Conservation (phyloP, 2,329 filamentous ascomycete genomes). For the Claviceps spartinae region DNA sequence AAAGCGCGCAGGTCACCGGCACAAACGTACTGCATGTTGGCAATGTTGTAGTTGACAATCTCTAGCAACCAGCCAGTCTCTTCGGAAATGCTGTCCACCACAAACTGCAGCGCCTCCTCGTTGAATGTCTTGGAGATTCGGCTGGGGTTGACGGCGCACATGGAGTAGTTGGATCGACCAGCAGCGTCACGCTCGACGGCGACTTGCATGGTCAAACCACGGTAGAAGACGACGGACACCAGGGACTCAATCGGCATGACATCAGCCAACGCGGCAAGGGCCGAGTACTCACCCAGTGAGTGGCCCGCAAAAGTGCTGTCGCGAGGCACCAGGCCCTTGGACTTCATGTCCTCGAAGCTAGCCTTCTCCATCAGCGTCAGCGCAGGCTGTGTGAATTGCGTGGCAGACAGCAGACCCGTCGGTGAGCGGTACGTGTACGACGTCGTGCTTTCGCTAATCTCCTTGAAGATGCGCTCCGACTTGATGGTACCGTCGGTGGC, state of each 20-base stretch:
- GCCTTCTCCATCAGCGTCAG: slow-evolving; percentile 99
- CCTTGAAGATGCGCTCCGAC: slow-evolving; percentile 99
- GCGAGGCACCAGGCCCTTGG: slow-evolving; percentile 87
- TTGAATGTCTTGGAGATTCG: slow-evolving; percentile 98
- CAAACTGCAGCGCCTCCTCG: slow-evolving; percentile 91
- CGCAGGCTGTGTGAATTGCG: slow-evolving; percentile 95
- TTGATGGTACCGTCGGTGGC: slow-evolving; percentile 83
- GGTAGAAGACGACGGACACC: slow-evolving; percentile 98
- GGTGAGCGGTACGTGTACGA: slow-evolving; percentile 97
- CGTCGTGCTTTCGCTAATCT: slow-evolving; percentile 80
- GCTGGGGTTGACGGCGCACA: slow-evolving; percentile 98
- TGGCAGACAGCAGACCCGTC: slow-evolving; percentile 86
- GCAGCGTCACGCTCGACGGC: slow-evolving; percentile 89
- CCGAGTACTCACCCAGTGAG: slow-evolving; percentile 96
- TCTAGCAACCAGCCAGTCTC: slow-evolving; percentile 91
- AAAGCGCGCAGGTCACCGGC: slow-evolving; percentile 57
- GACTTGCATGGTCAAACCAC: slow-evolving; percentile 97
- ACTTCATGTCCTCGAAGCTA: slow-evolving; percentile 96
- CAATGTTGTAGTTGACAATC: slow-evolving; percentile 93
- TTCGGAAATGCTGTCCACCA: slow-evolving; percentile 89
- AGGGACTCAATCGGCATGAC: slow-evolving; percentile 99
- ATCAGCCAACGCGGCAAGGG: slow-evolving; percentile 86
- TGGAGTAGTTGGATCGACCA: slow-evolving; percentile 94
- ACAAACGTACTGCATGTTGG: slow-evolving; percentile 63
- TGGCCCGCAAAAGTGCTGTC: slow-evolving; percentile 97